These are phyloP conservation scores for Globisporangium polare DNA, from an alignment of 352 stramenopile genomes.

Conservation along the genomic window DNA sequence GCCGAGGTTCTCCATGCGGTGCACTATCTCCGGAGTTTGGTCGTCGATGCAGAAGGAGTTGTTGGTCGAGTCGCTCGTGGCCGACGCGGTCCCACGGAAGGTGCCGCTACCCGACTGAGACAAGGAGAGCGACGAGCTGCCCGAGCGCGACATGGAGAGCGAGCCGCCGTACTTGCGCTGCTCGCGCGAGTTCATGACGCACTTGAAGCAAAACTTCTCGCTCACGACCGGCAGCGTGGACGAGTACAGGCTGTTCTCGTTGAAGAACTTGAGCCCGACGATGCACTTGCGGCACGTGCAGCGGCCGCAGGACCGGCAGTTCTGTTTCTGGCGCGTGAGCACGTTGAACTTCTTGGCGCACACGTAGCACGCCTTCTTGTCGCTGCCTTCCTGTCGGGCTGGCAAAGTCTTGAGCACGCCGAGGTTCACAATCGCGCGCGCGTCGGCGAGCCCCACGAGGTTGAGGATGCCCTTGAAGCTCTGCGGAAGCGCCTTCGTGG, in stretches of 20 bases:
- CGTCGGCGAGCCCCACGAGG: slow-evolving; percentile 10
- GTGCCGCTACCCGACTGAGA: neutral
- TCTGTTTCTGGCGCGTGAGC: slow-evolving; percentile 17
- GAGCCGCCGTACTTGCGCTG: neutral
- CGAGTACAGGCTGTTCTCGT: slow-evolving; percentile 8
- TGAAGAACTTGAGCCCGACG: slow-evolving; percentile 19
- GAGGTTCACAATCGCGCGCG: slow-evolving; percentile 11
- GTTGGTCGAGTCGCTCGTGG: slow-evolving; percentile 7
- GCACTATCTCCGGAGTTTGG: neutral
- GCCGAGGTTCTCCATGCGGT: neutral
- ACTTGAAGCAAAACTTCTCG: slow-evolving; percentile 21
- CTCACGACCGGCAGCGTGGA: slow-evolving; percentile 8
- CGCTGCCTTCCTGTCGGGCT: neutral
- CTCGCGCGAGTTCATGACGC: slow-evolving; percentile 18
- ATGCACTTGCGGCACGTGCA: slow-evolving; percentile 21
- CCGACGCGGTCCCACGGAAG: neutral
- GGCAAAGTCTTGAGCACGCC: slow-evolving; percentile 11
- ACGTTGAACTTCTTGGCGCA: slow-evolving; percentile 28
- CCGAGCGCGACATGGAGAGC: neutral
- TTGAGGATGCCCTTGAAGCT: slow-evolving; percentile 7
- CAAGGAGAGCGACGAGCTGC: neutral
- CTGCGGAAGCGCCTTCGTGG: slow-evolving; percentile 1
- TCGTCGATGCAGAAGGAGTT: slow-evolving; percentile 2
- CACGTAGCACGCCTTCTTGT: slow-evolving; percentile 19
- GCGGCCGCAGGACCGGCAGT: slow-evolving; percentile 16